phyloP scores from a whole-genome alignment of 2,329 filamentous ascomycete genomes.

The Pseudohalonectria lignicola region DNA sequence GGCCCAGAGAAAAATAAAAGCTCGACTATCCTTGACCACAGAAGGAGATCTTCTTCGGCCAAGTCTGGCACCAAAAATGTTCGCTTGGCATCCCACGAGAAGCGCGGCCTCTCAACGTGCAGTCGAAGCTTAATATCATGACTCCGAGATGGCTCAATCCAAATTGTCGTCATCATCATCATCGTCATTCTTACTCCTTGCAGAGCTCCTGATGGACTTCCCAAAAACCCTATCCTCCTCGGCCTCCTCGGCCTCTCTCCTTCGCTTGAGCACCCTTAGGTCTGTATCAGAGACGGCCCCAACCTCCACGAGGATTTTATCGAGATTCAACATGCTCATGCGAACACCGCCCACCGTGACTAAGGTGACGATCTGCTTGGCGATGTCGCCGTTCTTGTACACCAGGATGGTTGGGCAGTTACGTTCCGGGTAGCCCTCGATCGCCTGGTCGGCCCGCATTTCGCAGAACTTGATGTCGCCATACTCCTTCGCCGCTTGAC shows the following conservation, averaged over 20 bases:
- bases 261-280: conserved; percentile 58
- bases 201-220: conserved; percentile 13
- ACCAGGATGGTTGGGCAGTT: conserved; percentile 92
- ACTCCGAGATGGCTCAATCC: conserved; percentile 13
- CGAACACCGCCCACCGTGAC: conserved; percentile 63
- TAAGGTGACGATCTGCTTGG: conserved; percentile 84
- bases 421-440: conserved; percentile 88
- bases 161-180: conserved; percentile 19
- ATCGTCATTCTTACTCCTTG: conserved; percentile 9
- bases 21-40: no score
- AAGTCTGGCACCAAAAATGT: no score
- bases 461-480: conserved; percentile 97
- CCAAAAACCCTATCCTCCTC: conserved; percentile 44
- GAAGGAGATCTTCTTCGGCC: no score
- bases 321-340: conserved; percentile 64
- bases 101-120: no score
- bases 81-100: no score
- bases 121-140: no score
- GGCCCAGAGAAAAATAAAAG: no score
- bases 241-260: conserved; percentile 47
- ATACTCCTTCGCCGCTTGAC: conserved; percentile 71
- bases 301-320: conserved; percentile 70
- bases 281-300: conserved; percentile 73
- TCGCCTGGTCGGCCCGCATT: conserved; percentile 83
- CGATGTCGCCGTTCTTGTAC: conserved; percentile 88